Conservation (phyloP, 768 basidiomycete species). For the Boletus patriciae region DNA sequence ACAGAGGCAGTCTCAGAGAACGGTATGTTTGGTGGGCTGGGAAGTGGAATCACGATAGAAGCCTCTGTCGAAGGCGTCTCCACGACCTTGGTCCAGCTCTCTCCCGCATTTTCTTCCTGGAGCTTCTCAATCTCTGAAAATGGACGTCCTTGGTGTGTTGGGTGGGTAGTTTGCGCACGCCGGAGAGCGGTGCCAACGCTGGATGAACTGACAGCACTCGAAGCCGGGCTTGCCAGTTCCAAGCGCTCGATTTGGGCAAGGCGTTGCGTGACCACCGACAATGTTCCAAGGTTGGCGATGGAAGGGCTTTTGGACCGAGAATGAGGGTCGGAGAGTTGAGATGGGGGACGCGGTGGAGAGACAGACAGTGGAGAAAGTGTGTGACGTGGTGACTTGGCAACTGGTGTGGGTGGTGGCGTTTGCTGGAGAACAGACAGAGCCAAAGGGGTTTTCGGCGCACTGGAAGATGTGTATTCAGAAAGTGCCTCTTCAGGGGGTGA, state of each 20-base stretch:
- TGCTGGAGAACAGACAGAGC: background rate
- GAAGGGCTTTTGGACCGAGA: constrained; percentile 52
- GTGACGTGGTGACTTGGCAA: constrained; percentile 27
- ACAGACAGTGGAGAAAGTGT: constrained; percentile 20
- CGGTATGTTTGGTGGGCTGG: constrained; percentile 9
- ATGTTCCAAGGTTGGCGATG: constrained; percentile 56
- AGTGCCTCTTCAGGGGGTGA: constrained; percentile 18
- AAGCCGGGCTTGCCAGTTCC: constrained; percentile 16
- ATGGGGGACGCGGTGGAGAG: constrained; percentile 26
- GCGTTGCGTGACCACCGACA: constrained; percentile 67
- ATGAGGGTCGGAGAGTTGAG: constrained; percentile 25
- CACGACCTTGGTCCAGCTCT: background rate
- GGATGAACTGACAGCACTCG: constrained; percentile 22
- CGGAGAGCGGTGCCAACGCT: constrained; percentile 25
- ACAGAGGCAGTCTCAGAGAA: constrained; percentile 13
- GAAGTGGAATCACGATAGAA: constrained; percentile 28
- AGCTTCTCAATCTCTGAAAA: constrained; percentile 29
- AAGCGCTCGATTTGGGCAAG: constrained; percentile 56
- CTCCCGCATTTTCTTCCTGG: constrained; percentile 5
- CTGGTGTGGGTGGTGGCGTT: constrained; percentile 26
- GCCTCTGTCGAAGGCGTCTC: constrained; percentile 23
- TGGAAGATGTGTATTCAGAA: constrained; percentile 32
- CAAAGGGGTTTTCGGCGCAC: constrained; percentile 12
- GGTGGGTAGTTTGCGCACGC: constrained; percentile 22
- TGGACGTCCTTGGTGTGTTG: constrained; percentile 11